Evolutionary conservation across 2,329 filamentous ascomycete genomes (phyloP), one percentile per base, ranked within the genome.

Genomic region (Colletotrichum acutatum): DNA sequence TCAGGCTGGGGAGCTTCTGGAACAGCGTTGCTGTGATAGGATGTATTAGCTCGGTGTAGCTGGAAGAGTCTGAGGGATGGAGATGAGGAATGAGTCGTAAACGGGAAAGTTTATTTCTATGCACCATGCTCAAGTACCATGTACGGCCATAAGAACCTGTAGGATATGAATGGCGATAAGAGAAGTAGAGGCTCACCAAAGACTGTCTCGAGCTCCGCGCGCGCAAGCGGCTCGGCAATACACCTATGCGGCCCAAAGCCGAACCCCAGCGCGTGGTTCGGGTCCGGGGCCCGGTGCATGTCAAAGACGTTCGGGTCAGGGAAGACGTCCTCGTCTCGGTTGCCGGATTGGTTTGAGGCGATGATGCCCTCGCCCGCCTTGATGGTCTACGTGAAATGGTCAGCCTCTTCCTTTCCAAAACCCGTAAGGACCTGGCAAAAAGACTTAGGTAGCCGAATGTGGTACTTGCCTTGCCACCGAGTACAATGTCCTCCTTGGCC

Each of bases 201-300:
- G 1, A 85, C 84, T 70, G 81, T 78, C 59, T 81, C 81, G 64
- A 87, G 76, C 75, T 87, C 85, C 0, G 81, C 78, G 62, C 82
- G 81, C 4, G 86, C 82, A 11, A 87, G 76, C 54, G 79, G 78
- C 75, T 87, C 85, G 5, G 84, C 85, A 28, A 86, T 79, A 76
- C 86, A 87, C 12, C 84, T 78, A 75, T 87, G 86, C 16, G 82
- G 79, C 1, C 85, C 86, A 74, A 82, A 87, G 0, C 85, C 86
- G 76, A 82, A 87, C 0, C 85, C 86, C 14, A 87, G 79, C 0
- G 81, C 81, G 57, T 83, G 79, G 59, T 82, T 77, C 4, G 74
- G 58, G 28, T 75, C 76, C 3, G 80, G 79, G 46, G 78, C 77
- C 26, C 85, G 82, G 72, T 83, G 80, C 77, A 87, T 83, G 76